Evolutionary conservation across 2,329 filamentous ascomycete species (phyloP), one percentile per base, ranked within the genome.

Genomic region (Fusarium sacchari): DNA sequence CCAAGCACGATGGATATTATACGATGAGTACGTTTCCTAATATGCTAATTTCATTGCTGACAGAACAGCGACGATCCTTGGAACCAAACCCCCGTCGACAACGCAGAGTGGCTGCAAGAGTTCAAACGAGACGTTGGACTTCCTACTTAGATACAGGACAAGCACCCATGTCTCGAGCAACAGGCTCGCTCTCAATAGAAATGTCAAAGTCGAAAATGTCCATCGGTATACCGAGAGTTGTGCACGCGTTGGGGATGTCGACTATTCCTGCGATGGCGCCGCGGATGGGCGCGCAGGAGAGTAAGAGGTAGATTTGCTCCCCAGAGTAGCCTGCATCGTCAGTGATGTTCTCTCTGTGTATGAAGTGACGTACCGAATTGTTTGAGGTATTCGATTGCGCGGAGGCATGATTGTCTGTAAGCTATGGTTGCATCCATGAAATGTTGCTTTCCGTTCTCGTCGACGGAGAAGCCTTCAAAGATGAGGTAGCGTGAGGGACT

Each of bases 191-290:
- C 85, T 86, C 63, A 87, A 94, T 94, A 52, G 90, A 89, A 75
- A 97, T 96, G 80, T 97, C 95, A 82, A 98, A 97, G 79, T 96
- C 94, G 78, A 98, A 98, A 60, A 98, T 97, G 83, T 97, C 95
- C 87, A 97, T 94, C 2, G 95, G 95, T 60, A 97, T 80, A 0
- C 94, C 95, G 67, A 97, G 85, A 0, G 95, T 97, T 8, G 95
- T 97, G 79, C 95, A 97, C 1, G 93, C 94, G 80, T 97, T 97
- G 0, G 95, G 95, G 55, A 97, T 94, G 81, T 97, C 94, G 14
- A 97, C 95, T 64, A 97, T 93, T 0, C 95, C 95, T 3, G 94
- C 95, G 58, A 97, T 89, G 79, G 97, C 94, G 1, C 95, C 95
- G 81, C 97, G 93, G 10, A 97, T 88, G 0, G 95, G 95, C 0